Evolutionary conservation across 306 rosid genomes (phyloP).

Genomic region (Rosa chinensis): DNA sequence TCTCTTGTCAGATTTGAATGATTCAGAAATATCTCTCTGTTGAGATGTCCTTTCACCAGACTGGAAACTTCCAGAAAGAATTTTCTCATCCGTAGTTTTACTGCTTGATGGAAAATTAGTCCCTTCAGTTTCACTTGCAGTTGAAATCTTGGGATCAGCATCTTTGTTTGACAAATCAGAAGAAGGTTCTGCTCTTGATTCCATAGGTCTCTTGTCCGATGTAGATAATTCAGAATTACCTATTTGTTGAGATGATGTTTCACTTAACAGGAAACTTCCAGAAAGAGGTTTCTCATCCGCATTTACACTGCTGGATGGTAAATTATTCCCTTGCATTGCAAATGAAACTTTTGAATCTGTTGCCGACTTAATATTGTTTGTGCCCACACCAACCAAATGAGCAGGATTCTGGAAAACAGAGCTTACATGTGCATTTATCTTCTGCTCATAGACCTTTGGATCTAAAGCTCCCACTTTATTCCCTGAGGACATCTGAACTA

Average conservation of each 20-base stretch:
- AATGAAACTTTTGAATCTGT: constrained; percentile 35
- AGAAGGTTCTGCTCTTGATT: constrained; percentile 39
- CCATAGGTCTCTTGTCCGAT: neutral
- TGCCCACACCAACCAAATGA: constrained; percentile 33
- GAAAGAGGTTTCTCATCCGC: constrained; percentile 42
- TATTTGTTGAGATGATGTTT: constrained; percentile 38
- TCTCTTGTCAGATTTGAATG: constrained; percentile 37
- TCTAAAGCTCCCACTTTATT: constrained; percentile 61
- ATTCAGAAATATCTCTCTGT: constrained; percentile 40
- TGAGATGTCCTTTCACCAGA: constrained; percentile 45
- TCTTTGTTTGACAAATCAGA: constrained; percentile 35
- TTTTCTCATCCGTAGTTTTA: constrained; percentile 44
- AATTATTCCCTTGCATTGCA: constrained; percentile 36
- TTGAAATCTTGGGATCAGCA: constrained; percentile 21
- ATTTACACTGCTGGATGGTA: constrained; percentile 39
- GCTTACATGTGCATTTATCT: constrained; percentile 48
- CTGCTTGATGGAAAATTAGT: constrained; percentile 34
- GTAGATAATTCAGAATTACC: constrained; percentile 38
- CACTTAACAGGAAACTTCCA: constrained; percentile 40
- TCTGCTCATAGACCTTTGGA: constrained; percentile 50
- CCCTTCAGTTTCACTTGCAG: constrained; percentile 41
- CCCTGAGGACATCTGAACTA: constrained; percentile 53
- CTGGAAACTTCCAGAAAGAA: constrained; percentile 32
- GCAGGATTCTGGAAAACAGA: constrained; percentile 37
- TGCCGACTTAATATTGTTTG: constrained; percentile 34